Conservation (phyloP, 2,329 filamentous ascomycete genomes). For the Berkeleyomyces rouxiae region DNA sequence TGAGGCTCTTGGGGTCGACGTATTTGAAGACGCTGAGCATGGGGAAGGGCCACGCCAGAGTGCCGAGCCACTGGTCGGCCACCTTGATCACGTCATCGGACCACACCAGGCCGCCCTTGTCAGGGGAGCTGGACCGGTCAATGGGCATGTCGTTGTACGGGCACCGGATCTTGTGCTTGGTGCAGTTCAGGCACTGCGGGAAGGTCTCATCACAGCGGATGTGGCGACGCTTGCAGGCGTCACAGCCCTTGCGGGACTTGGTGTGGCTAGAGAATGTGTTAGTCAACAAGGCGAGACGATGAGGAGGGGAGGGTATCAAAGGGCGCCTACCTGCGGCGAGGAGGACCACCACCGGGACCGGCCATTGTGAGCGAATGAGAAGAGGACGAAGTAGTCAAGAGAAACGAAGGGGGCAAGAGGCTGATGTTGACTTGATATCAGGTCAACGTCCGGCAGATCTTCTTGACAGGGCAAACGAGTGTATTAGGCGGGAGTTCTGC, state of each 20-base stretch:
- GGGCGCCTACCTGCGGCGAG: slow-evolving; percentile 42
- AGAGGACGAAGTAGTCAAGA: not conserved
- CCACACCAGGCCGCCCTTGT: slow-evolving; percentile 61
- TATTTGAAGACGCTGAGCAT: slow-evolving; percentile 61
- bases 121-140: slow-evolving; percentile 42
- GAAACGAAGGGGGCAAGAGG: not conserved
- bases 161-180: slow-evolving; percentile 95
- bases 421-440: not conserved
- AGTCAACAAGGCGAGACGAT: slow-evolving; percentile 13
- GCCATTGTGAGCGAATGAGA: slow-evolving; percentile 46
- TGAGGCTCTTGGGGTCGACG: slow-evolving; percentile 55
- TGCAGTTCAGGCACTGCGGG: slow-evolving; percentile 96
- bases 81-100: slow-evolving; percentile 68
- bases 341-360: slow-evolving; percentile 86
- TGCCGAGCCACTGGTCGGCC: slow-evolving; percentile 69
- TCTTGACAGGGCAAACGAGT: not conserved
- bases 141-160: slow-evolving; percentile 82
- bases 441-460: not conserved
- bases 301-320: slow-evolving; percentile 12
- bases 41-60: slow-evolving; percentile 57
- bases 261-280: slow-evolving; percentile 55
- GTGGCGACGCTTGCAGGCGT: slow-evolving; percentile 92
- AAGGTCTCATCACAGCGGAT: slow-evolving; percentile 97
- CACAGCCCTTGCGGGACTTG: slow-evolving; percentile 96
- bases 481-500: not conserved